Base-by-base conservation (phyloP, 805 yeast genomes). In the Barnettozyma populi region DNA sequence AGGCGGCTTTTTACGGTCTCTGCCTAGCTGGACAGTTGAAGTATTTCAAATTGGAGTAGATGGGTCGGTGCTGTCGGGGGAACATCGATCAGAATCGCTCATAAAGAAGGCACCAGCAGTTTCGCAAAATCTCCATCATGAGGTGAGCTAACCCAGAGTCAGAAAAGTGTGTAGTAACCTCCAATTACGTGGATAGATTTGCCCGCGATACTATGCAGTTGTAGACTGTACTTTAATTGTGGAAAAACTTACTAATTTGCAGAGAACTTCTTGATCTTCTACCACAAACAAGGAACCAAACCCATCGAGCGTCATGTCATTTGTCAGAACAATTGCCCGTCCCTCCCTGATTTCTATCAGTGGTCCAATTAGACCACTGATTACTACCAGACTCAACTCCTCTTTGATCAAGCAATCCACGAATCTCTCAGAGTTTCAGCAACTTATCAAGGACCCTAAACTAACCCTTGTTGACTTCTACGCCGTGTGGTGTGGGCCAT, bases 401-500 rank as follows among this genome's bases (percentile, higher is more conserved):
- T 47, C 57, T 10, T 25, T 41, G 8, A 70, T 75, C 45, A 57
- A 61, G 20, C 72, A 72, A 47, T 52, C 75, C 14, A 49, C 57
- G 2, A 49, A 61, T 2, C 46, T 71, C 20, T 44, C 58, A 7
- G 71, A 70, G 25, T 75, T 74, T 59, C 64, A 67, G 39, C 50
- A 56, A 5, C 55, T 64, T 3, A 66, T 69, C 39, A 52, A 62
- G 29, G 51, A 61, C 11, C 63, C 68, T 32, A 71, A 75, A 48
- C 62, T 78, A 34, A 69, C 82, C 2, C 68, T 82, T 2, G 75
- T 82, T 43, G 88, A 83, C 61, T 83, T 82, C 62, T 80, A 74
- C 63, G 88, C 89, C 29, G 75, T 80, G 10, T 83, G 89, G 89
- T 83, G 89, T 64, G 87, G 84, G 7, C 89, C 89, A n/a, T 83